These are phyloP conservation scores for Boechera stricta DNA, from an alignment of 345 rosid genomes.

Conservation along the genomic window DNA sequence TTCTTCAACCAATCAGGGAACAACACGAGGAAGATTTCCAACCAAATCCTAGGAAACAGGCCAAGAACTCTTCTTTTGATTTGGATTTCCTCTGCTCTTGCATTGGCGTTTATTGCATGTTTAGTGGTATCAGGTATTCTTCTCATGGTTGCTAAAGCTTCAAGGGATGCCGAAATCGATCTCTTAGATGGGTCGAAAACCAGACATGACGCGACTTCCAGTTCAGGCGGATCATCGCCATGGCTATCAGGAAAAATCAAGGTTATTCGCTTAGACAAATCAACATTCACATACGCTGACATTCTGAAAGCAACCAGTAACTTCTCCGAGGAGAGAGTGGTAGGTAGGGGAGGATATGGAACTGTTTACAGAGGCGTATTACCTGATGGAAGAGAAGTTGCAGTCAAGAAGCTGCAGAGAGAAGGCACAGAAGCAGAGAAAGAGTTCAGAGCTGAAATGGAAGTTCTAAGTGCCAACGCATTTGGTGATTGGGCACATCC, in stretches of 20 bases:
- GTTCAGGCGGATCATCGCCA: constrained; percentile 74
- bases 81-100: constrained; percentile 52
- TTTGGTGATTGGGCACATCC: constrained; percentile 94
- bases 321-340: constrained; percentile 73
- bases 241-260: constrained; percentile 75
- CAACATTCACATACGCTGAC: constrained; percentile 78
- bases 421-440: constrained; percentile 87
- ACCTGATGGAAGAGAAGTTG: constrained; percentile 87
- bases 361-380: constrained; percentile 78
- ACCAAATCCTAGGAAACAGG: constrained; percentile 34
- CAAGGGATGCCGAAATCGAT: constrained; percentile 48
- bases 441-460: constrained; percentile 94
- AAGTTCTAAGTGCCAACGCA: constrained; percentile 74
- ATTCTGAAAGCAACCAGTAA: constrained; percentile 81
- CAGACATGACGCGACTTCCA: constrained; percentile 57
- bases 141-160: constrained; percentile 51
- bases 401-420: constrained; percentile 87
- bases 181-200: constrained; percentile 59
- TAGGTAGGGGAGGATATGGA: constrained; percentile 91
- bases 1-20: constrained; percentile 50
- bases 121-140: constrained; percentile 55
- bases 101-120: constrained; percentile 48
- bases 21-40: constrained; percentile 1
- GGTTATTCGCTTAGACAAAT: constrained; percentile 79
- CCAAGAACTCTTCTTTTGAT: constrained; percentile 42